Base-by-base conservation (phyloP, 202 grass and related monocot species). In the Carex arenaria region DNA sequence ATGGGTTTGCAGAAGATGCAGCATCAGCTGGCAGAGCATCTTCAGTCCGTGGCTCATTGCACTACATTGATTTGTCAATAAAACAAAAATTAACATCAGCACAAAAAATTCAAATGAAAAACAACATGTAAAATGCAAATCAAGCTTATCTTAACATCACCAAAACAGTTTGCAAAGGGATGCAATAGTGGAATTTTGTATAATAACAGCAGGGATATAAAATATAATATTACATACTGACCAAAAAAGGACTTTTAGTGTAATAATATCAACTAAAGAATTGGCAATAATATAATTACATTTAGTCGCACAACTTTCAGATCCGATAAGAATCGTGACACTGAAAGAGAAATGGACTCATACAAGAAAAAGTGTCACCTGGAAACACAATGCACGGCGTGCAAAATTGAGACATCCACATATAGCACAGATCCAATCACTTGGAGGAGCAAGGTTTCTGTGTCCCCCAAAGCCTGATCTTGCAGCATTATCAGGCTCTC, bases 381-480 rank as follows among this genome's bases (percentile, higher is more conserved):
- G 96, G 87, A 99, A 99, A 82, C 96, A 99, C 47, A 87, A 95
- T 64, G 88, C 94, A 81, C 96, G 87, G 13, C 96, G 96, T 17
- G 96, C 93, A 92, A 99, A 99, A 89, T 99, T 99, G 87, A 99
- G 89, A 89, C 91, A 99, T 36, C 89, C 91, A 87, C 96, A 99
- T 31, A 99, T 90, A 40, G 81, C 89, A 85, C 96, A 99, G 79
- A 96, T 92, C 96, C 96, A 99, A 78, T 99, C 96, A 92, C 91
- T 93, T 65, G 91, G 93, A 67, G 89, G 75, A 64, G 86, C 84
- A 77, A 83, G 52, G 82, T 45, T 89, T 87, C 85, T 94, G 68
- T 86, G 83, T 76, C 95, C 91, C 59, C 95, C 91, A 92, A 88
- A 89, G 3, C 72, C 69, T 77, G 87, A 81, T 83, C 84, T 91